Conservation (phyloP, 495 filamentous ascomycete species). For the Diplogelasinospora grovesii region DNA sequence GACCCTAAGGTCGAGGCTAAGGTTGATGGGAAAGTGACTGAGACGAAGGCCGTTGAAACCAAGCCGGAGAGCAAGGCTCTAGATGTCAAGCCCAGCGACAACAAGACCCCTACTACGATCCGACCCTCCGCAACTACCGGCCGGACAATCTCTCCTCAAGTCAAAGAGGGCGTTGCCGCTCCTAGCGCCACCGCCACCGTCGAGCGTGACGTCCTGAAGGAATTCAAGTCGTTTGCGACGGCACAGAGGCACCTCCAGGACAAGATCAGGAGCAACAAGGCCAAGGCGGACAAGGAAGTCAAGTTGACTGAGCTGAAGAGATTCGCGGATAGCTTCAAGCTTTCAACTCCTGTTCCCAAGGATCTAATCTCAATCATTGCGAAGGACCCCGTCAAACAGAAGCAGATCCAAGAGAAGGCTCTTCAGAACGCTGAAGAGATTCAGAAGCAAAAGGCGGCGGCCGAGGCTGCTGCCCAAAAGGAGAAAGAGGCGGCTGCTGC, state of each 20-base stretch:
- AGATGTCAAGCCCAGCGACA: constrained; percentile 27
- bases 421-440: constrained; percentile 59
- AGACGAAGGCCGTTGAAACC: constrained; percentile 26
- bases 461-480: constrained; percentile 28
- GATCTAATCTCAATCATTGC: constrained; percentile 93
- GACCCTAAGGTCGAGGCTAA: constrained; percentile 9
- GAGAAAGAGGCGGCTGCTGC: constrained; percentile 29
- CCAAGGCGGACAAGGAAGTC: constrained; percentile 75
- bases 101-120: constrained; percentile 18
- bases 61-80: constrained; percentile 27
- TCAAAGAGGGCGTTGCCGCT: constrained; percentile 28
- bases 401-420: constrained; percentile 83
- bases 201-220: constrained; percentile 66
- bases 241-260: constrained; percentile 52
- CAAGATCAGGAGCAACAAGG: constrained; percentile 64
- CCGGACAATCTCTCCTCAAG: constrained; percentile 34
- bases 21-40: constrained; percentile 12
- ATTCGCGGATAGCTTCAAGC: constrained; percentile 89
- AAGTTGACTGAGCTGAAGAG: constrained; percentile 93
- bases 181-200: constrained; percentile 70
- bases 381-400: constrained; percentile 88
- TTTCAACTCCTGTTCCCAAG: constrained; percentile 80
- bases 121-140: constrained; percentile 28
- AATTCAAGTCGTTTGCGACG: constrained; percentile 74
- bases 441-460: constrained; percentile 31